Percentiles rank a stretch among this genome's conserved stretches.
phyloP scores from a whole-genome alignment of 495 filamentous ascomycete species.

The Aspergillus taichungensis region DNA sequence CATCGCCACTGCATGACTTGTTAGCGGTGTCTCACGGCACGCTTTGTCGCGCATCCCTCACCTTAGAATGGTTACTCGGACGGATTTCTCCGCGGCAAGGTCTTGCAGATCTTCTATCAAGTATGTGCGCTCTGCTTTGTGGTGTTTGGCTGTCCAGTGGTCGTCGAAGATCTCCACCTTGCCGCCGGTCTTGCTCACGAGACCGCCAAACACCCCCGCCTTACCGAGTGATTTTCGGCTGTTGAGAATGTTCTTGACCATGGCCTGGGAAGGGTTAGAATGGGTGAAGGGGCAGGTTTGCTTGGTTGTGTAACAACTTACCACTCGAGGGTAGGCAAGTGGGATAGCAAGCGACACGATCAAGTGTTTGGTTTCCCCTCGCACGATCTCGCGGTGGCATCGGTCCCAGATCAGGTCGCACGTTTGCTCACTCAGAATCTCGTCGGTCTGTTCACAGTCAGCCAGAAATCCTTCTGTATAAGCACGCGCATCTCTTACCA shows the following conservation, averaged over 20 bases:
- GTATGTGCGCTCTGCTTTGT: conserved; percentile 80
- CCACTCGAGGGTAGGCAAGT: conserved; percentile 87
- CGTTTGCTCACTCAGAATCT: conserved; percentile 70
- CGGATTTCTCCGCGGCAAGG: conserved; percentile 79
- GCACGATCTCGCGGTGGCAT: conserved; percentile 67
- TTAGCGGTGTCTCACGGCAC: background rate
- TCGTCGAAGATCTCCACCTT: conserved; percentile 93
- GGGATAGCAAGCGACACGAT: conserved; percentile 80
- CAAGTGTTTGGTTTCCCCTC: conserved; percentile 79
- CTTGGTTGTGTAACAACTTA: conserved; percentile 21
- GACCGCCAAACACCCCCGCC: conserved; percentile 66
- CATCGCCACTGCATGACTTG: conserved; percentile 57
- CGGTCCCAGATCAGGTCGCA: conserved; percentile 81
- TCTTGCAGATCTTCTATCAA: conserved; percentile 86
- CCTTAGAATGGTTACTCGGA: conserved; percentile 84
- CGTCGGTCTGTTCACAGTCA: conserved; percentile 45
- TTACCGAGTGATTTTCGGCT: conserved; percentile 83
- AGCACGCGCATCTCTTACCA: conserved; percentile 30
- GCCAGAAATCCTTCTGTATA: conserved; percentile 7
- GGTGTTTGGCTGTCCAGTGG: conserved; percentile 93
- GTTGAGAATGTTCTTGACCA: conserved; percentile 65
- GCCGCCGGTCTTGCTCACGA: conserved; percentile 85
- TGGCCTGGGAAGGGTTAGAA: conserved; percentile 37
- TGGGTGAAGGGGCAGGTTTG: conserved; percentile 3
- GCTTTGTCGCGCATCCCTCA: conserved; percentile 17